These are phyloP conservation scores for Rhizopogon roseolus DNA, from an alignment of 768 basidiomycete species.

Conservation along the genomic window DNA sequence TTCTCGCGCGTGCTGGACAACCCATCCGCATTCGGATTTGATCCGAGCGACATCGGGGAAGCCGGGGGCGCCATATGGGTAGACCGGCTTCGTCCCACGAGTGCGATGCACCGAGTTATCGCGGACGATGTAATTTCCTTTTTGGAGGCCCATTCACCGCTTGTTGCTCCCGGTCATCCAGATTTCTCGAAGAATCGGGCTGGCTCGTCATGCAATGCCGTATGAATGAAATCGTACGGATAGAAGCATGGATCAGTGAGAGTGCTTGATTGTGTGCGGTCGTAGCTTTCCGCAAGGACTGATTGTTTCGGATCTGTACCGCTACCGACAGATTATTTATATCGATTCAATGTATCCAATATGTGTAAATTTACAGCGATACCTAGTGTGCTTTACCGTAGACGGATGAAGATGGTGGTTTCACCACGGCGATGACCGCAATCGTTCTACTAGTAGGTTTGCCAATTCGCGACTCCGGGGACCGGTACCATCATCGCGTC, in stretches of 20 bases:
- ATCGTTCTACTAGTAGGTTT: too few relatives aligned
- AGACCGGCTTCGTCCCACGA: conserved; percentile 12
- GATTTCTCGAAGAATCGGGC: neutral
- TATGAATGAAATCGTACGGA: neutral
- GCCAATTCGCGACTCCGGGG: conserved; percentile 16
- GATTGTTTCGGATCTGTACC: neutral
- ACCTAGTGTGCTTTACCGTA: too few relatives aligned
- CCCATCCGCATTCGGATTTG: conserved; percentile 19
- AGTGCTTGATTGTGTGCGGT: neutral
- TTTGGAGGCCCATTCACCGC: neutral
- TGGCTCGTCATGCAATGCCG: neutral
- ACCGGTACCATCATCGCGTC: conserved; percentile 67
- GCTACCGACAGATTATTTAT: neutral
- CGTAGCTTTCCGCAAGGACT: neutral
- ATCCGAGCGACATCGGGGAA: neutral
- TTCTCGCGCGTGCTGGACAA: conserved; percentile 47
- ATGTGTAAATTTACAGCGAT: neutral
- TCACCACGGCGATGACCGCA: too few relatives aligned
- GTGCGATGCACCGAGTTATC: conserved; percentile 12
- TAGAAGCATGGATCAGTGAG: neutral
- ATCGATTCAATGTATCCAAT: neutral
- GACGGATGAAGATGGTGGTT: too few relatives aligned
- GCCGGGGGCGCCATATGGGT: conserved; percentile 32
- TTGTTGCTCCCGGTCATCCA: neutral
- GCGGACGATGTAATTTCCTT: conserved; percentile 7